Evolutionary conservation across 371 early-diverging fungal species (phyloP).

Genomic region (Circinella umbellata): DNA sequence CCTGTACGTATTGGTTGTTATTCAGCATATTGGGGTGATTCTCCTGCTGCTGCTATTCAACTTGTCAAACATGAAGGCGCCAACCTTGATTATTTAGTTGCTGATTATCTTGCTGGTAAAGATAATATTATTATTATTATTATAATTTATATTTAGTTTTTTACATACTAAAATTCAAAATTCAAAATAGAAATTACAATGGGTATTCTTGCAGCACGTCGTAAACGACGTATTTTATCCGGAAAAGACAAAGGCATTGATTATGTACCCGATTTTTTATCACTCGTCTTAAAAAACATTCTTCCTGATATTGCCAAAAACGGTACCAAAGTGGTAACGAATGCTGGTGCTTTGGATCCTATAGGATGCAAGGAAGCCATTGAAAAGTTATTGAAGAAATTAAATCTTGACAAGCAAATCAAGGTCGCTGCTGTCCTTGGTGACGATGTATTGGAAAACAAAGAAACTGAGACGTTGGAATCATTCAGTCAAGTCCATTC

Average conservation of each 20-base stretch:
- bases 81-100: conserved; percentile 76
- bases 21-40: conserved; percentile 77
- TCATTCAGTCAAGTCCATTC: conserved; percentile 46
- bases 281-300: conserved; percentile 57
- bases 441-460: conserved; percentile 60
- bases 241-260: conserved; percentile 61
- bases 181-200: conserved; percentile 66
- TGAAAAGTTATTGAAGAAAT: conserved; percentile 55
- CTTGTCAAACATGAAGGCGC: conserved; percentile 69
- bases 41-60: conserved; percentile 72
- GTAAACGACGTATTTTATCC: conserved; percentile 51
- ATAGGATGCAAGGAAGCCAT: conserved; percentile 72
- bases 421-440: conserved; percentile 75
- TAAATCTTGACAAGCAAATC: conserved; percentile 42
- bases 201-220: conserved; percentile 72
- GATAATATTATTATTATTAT: background rate
- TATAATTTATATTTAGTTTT: background rate
- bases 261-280: conserved; percentile 69
- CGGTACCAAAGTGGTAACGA: conserved; percentile 72
- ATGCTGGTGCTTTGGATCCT: conserved; percentile 79
- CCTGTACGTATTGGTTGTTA: conserved; percentile 73
- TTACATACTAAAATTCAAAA: background rate
- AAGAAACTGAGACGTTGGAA: conserved; percentile 30
- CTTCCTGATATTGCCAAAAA: conserved; percentile 60
- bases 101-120: conserved; percentile 70